Conservation (phyloP, 2,329 filamentous ascomycete genomes). For the Akanthomyces dipterigenus region DNA sequence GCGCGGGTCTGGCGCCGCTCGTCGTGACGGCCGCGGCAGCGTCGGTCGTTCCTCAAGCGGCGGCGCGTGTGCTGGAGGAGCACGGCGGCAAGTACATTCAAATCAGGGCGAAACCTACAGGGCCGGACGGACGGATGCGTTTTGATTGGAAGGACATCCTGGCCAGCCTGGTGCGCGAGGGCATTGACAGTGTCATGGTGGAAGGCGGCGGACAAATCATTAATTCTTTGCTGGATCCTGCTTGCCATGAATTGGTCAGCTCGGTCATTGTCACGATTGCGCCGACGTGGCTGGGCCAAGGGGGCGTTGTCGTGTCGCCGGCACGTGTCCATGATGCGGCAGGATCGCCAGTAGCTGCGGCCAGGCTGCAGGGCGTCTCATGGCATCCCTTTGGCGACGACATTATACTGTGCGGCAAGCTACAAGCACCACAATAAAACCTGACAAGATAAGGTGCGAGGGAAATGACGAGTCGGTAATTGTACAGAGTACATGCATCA, state of each 20-base stretch:
- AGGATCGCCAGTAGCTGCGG: conserved; percentile 51
- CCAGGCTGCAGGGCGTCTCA: conserved; percentile 57
- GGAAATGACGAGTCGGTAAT: not conserved
- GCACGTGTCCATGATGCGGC: conserved; percentile 43
- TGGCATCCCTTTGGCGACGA: conserved; percentile 80
- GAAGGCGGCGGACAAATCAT: conserved; percentile 82
- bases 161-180: conserved; percentile 46
- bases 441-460: not conserved
- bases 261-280: conserved; percentile 84
- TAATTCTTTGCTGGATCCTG: conserved; percentile 65
- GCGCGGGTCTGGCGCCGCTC: conserved; percentile 66
- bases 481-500: not conserved
- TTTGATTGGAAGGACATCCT: conserved; percentile 63
- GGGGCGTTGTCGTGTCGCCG: conserved; percentile 74
- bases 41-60: conserved; percentile 37
- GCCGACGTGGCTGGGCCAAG: conserved; percentile 80
- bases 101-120: conserved; percentile 26
- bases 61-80: conserved; percentile 34
- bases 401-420: conserved; percentile 69
- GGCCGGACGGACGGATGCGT: conserved; percentile 27
- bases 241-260: conserved; percentile 57
- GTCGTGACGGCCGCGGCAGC: conserved; percentile 50
- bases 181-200: conserved; percentile 77
- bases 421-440: conserved; percentile 22
- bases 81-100: conserved; percentile 48